Evolutionary conservation across 352 stramenopile genomes (phyloP), one percentile per base, ranked within the genome.

Genomic region (Hyaloperonospora brassicae): DNA sequence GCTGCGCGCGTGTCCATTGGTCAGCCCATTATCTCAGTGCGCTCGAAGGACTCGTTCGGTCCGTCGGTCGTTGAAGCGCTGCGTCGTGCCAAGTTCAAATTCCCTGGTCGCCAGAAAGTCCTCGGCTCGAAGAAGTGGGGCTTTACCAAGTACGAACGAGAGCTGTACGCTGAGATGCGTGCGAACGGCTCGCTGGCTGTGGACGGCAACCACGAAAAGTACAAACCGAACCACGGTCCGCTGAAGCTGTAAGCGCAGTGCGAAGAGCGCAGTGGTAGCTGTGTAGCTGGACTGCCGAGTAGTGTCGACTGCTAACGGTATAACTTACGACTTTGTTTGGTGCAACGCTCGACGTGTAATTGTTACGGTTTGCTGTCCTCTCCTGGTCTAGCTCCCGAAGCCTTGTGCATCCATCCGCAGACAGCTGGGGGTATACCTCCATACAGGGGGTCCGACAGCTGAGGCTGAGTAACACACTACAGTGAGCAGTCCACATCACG

Each of bases 11-110:
- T 99, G 52, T 80, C 90, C 62, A 99, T 99, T 66, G 97, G 97
- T 62, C 96, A 99, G 85, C 87, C 98, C 49, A 93, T 99, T 68
- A 95, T 99, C 52, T 97, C 81, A 59, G 94, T 99, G 44, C 88
- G 97, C 59, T 92, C 86, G 57, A 98, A 98, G 84, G 97, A 99
- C 78, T 76, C 80, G 46, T 90, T 96, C 64, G 86, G 92, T 58
- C 69, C 84, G 5, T 84, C 95, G 50, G 94, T 98, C 57, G 90
- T 99, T 42, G 96, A 99, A 76, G 96, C 96, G 23, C 92, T 99
- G 63, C 94, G 96, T 84, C 94, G 97, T 81, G 96, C 96, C 68
- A 99, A 99, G 87, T 99, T 99, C 80, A 99, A 99, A 90, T 99
- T 99, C 79, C 96, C 97, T 35, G 97, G 97, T 70, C 88, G 96